phyloP scores from a whole-genome alignment of 371 early-diverging fungal genomes.

The Mucor irregularis region DNA sequence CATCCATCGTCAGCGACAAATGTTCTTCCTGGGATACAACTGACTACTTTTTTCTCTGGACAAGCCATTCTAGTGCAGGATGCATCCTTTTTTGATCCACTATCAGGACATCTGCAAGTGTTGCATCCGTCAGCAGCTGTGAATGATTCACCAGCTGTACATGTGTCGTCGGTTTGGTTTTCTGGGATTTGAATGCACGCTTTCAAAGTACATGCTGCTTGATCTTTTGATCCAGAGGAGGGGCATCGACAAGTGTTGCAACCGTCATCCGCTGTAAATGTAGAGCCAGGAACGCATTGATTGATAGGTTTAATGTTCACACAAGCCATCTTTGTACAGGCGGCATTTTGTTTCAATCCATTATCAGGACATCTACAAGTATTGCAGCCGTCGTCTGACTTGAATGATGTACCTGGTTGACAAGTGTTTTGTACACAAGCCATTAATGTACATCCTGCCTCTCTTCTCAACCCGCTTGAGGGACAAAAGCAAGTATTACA shows the following conservation, averaged over 20 bases:
- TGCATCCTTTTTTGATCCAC: neutral
- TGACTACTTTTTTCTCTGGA: too few relatives aligned
- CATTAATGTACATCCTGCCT: neutral
- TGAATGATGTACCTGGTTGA: neutral
- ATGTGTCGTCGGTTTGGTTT: neutral
- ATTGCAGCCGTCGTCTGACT: neutral
- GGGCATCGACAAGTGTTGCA: constrained; percentile 1
- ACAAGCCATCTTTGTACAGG: neutral
- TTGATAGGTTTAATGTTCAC: neutral
- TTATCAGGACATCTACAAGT: neutral
- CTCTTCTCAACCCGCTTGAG: neutral
- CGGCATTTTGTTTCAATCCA: neutral
- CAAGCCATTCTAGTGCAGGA: neutral
- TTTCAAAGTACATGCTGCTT: constrained; percentile 1
- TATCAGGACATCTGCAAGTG: neutral
- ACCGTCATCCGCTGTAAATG: neutral
- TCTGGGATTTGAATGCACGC: neutral
- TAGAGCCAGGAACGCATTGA: neutral
- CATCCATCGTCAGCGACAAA: constrained; percentile 5
- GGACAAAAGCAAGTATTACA: neutral
- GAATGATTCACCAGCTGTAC: neutral
- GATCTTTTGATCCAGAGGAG: neutral
- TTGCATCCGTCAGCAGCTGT: neutral
- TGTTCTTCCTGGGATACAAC: neutral
- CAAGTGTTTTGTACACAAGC: neutral